Percentiles rank a stretch among this genome's conserved stretches.
Evolutionary conservation across 768 basidiomycete genomes (phyloP).

Genomic region (Sutorius australiensis): DNA sequence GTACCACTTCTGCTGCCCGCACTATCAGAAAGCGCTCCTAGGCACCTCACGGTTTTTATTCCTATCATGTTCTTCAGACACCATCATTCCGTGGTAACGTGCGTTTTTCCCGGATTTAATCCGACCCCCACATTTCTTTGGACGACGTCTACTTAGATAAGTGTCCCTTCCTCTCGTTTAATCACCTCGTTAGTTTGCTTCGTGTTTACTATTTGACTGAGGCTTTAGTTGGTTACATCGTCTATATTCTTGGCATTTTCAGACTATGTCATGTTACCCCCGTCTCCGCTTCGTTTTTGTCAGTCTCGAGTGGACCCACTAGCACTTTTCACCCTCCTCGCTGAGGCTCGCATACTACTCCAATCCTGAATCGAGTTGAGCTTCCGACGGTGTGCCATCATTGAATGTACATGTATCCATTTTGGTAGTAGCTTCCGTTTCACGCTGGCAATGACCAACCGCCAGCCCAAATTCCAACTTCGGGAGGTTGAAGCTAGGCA

Average conservation of each 20-base stretch:
- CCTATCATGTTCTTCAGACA: slow-evolving; percentile 2
- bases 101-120: background rate
- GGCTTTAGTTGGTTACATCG: slow-evolving; percentile 9
- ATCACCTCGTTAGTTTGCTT: slow-evolving; percentile 19
- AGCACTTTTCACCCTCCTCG: background rate
- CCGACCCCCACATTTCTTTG: slow-evolving; percentile 5
- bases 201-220: slow-evolving; percentile 27
- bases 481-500: background rate
- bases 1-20: slow-evolving; percentile 9
- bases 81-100: slow-evolving; percentile 2
- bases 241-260: slow-evolving; percentile 11
- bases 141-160: slow-evolving; percentile 24
- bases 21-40: background rate
- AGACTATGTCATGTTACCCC: background rate
- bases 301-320: background rate
- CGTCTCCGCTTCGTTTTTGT: slow-evolving; percentile 1
- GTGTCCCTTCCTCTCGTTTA: slow-evolving; percentile 31
- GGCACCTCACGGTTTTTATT: background rate
- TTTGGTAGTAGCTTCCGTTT: background rate
- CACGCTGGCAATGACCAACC: background rate
- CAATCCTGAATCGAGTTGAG: background rate
- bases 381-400: background rate
- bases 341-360: background rate
- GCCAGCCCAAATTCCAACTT: background rate
- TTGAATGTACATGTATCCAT: background rate